Percentiles rank a stretch among this genome's conserved stretches.
Evolutionary conservation across 257 asterid species (phyloP).

Genomic region (Linaria vulgaris): DNA sequence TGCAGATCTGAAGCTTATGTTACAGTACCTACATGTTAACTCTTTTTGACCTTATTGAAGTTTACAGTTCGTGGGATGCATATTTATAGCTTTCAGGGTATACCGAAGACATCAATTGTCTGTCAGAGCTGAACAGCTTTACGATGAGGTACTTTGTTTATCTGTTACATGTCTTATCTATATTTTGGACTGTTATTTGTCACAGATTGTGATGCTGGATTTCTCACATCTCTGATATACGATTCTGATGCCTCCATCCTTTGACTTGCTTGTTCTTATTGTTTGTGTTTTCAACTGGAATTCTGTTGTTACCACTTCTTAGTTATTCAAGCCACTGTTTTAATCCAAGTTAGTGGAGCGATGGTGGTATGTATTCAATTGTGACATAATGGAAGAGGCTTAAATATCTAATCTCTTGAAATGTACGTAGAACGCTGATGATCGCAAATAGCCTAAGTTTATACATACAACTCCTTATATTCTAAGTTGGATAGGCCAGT

Average conservation of each 20-base stretch:
- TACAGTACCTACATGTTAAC: constrained; percentile 33
- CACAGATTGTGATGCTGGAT: neutral
- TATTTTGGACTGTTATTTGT: constrained; percentile 5
- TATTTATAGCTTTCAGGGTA: constrained; percentile 44
- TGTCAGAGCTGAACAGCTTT: constrained; percentile 73
- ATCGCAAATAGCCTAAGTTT: neutral
- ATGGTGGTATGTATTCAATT: neutral
- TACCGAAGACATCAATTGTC: constrained; percentile 50
- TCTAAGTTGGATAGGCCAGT: too few species aligned
- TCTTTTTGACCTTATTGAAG: constrained; percentile 56
- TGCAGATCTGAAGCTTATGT: constrained; percentile 45
- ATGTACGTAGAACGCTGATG: neutral
- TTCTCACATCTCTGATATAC: constrained; percentile 6
- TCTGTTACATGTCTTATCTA: constrained; percentile 1
- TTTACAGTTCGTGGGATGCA: constrained; percentile 81
- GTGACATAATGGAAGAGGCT: constrained; percentile 1
- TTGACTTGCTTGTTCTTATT: constrained; percentile 9
- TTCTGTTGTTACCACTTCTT: constrained; percentile 10
- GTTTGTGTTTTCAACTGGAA: constrained; percentile 15
- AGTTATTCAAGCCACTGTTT: neutral
- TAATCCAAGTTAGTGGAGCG: neutral
- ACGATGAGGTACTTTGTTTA: constrained; percentile 56
- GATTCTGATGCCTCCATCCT: constrained; percentile 6
- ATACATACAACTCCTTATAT: too few species aligned
- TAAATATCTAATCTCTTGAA: neutral